Percentiles rank a stretch among this genome's conserved stretches.
These are phyloP conservation scores for Fusarium sp. DNA, from an alignment of 2,329 filamentous ascomycete genomes.

Conservation along the genomic window DNA sequence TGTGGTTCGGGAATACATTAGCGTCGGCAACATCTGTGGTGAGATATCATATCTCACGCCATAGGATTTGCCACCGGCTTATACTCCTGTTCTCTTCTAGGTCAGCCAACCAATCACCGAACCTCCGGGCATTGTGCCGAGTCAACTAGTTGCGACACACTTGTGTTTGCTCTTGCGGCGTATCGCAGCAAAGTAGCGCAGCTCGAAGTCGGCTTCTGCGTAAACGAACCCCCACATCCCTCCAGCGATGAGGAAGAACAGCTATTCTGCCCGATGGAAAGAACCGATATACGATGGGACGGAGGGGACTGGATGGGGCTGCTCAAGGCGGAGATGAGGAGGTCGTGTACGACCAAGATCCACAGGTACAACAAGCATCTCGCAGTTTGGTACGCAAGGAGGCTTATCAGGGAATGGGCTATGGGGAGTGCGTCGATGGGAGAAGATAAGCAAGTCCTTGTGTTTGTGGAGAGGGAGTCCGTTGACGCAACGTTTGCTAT, in stretches of 20 bases:
- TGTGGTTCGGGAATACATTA: constrained; percentile 46
- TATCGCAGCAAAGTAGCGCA: constrained; percentile 49
- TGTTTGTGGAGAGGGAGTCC: constrained; percentile 45
- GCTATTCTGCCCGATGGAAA: constrained; percentile 47
- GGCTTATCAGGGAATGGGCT: constrained; percentile 45
- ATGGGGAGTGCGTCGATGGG: constrained; percentile 48
- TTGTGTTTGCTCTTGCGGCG: constrained; percentile 46
- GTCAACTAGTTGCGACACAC: constrained; percentile 30
- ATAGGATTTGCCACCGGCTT: not conserved
- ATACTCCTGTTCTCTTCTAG: constrained; percentile 16
- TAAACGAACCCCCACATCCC: constrained; percentile 31
- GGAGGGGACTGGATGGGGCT: constrained; percentile 39
- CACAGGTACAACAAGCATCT: constrained; percentile 52
- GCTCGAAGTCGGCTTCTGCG: constrained; percentile 49
- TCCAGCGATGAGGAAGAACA: constrained; percentile 23
- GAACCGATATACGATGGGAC: constrained; percentile 49
- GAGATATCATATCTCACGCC: constrained; percentile 7
- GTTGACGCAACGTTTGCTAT: constrained; percentile 41
- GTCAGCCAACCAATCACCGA: constrained; percentile 34
- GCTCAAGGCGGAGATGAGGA: constrained; percentile 41
- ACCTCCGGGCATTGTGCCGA: constrained; percentile 34
- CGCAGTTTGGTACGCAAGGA: constrained; percentile 51
- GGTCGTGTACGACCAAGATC: constrained; percentile 46
- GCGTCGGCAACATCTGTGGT: constrained; percentile 51
- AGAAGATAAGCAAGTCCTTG: constrained; percentile 29